These are phyloP conservation scores for Arachnomyces sp. DNA, from an alignment of 2,329 filamentous ascomycete species.

Conservation along the genomic window DNA sequence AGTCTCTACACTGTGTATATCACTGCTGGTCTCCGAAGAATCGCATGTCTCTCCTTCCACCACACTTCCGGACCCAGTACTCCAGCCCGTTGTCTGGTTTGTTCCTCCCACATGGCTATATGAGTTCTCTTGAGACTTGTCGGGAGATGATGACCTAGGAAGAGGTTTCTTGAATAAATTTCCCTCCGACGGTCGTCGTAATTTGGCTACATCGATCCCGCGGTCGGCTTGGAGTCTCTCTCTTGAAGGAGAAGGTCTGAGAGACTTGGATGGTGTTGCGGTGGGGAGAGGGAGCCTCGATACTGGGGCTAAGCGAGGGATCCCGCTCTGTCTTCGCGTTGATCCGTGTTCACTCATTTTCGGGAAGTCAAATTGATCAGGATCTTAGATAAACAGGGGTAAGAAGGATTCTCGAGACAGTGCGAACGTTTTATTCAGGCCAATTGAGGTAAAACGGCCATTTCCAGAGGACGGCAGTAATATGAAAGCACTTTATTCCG, in stretches of 20 bases:
- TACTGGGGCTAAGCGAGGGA: conserved; percentile 38
- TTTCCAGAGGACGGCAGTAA: too few relatives aligned
- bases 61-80: conserved; percentile 10
- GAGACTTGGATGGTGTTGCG: conserved; percentile 29
- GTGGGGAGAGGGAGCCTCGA: conserved; percentile 48
- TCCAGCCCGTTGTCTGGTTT: conserved; percentile 4
- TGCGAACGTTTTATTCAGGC: too few relatives aligned
- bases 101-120: background rate
- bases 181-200: conserved; percentile 34
- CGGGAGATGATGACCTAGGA: conserved; percentile 19
- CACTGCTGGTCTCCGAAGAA: conserved; percentile 12
- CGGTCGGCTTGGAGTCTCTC: conserved; percentile 39
- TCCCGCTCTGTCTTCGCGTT: conserved; percentile 26
- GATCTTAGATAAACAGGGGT: background rate
- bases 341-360: conserved; percentile 30
- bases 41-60: conserved; percentile 8
- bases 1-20: conserved; percentile 14
- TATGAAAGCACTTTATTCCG: too few relatives aligned
- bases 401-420: background rate
- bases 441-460: too few relatives aligned
- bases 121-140: conserved; percentile 15
- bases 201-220: conserved; percentile 28
- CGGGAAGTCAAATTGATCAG: background rate
- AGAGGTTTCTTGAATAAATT: conserved; percentile 28
- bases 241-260: conserved; percentile 42